Base-by-base conservation (phyloP, 2,329 filamentous ascomycete species). In the Pseudocercospora pini-densiflorae region DNA sequence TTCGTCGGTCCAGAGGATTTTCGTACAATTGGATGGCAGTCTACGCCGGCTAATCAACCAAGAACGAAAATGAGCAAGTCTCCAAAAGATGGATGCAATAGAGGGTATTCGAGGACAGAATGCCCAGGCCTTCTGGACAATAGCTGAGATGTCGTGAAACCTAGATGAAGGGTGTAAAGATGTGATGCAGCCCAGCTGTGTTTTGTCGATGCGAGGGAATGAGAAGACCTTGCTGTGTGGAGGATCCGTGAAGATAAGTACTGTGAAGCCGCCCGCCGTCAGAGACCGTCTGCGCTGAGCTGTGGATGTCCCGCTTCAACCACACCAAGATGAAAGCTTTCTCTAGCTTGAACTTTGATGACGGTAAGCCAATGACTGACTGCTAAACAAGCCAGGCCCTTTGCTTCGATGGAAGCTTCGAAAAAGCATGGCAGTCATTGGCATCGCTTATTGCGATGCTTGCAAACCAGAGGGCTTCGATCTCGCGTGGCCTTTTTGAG, bases 331-430 rank as follows among this genome's bases (percentile, higher is more conserved):
- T 24, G 23, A 24, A 53, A 53, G 49, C 49, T 54, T n/a, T 54
- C 7, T 54, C 24, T 54, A 29, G 51, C 51, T 16, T 54, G 23
- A 54, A 54, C 51, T 54, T n/a, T 54, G 51, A n/a, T n/a, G 24
- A n/a, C 16, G 51, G 5, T 9, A 3, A 24, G 24, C 51, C 51
- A 54, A 54, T 54, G 16, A 16, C 16, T 24, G 21, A n/a, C 9
- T 23, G 8, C 21, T 7, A 54, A 31, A 24, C 14, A n/a, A 29
- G 24, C 51, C 10, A 54, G 51, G 24, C 9, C 24, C 19, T 47
- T 19, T 47, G 45, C 45, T n/a, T 47, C 49, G 21, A 53, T 36
- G 12, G 49, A 53, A 53, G 49, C 49, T 53, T 53, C 49, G 49
- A 23, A 23, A 53, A 53, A 27, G 49, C 49, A 53, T 53, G 21